A percentile compares a stretch with the other conserved stretches of the same genome.
These are phyloP conservation scores for Saccharomycopsis capsularis DNA, from an alignment of 805 yeast species.

Conservation along the genomic window DNA sequence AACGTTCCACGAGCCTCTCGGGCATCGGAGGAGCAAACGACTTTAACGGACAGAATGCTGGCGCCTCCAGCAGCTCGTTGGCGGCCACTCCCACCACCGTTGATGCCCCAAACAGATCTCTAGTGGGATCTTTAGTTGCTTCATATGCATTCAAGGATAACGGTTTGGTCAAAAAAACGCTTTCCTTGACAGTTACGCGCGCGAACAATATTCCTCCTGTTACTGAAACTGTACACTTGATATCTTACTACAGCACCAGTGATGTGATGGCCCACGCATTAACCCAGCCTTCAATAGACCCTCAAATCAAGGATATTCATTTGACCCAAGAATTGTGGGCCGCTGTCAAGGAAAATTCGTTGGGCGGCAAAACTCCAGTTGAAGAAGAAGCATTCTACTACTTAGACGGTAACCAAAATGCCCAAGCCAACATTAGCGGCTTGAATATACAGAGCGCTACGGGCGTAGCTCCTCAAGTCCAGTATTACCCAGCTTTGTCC, in stretches of 20 bases:
- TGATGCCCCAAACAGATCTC: constrained; percentile 30
- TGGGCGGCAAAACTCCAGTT: constrained; percentile 46
- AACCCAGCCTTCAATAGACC: constrained; percentile 48
- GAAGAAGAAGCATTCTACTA: constrained; percentile 47
- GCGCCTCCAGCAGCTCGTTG: not conserved
- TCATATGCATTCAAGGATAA: constrained; percentile 59
- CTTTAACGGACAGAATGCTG: no score
- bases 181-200: constrained; percentile 51
- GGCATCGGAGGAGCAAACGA: not conserved
- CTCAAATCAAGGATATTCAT: constrained; percentile 40
- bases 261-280: constrained; percentile 61
- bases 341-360: constrained; percentile 50
- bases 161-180: constrained; percentile 79
- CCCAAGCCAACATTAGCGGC: constrained; percentile 14
- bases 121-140: constrained; percentile 52
- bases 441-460: constrained; percentile 23
- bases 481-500: constrained; percentile 17
- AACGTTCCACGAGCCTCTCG: not conserved
- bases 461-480: constrained; percentile 17
- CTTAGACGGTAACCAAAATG: constrained; percentile 30
- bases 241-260: constrained; percentile 69
- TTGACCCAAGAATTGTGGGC: constrained; percentile 44
- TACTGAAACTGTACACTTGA: constrained; percentile 55
- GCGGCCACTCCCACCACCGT: not conserved
- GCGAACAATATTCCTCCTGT: constrained; percentile 8